Percentiles rank a stretch among this genome's conserved stretches.
These are phyloP conservation scores for Trametes cubensis DNA, from an alignment of 768 basidiomycete species.

Conservation along the genomic window DNA sequence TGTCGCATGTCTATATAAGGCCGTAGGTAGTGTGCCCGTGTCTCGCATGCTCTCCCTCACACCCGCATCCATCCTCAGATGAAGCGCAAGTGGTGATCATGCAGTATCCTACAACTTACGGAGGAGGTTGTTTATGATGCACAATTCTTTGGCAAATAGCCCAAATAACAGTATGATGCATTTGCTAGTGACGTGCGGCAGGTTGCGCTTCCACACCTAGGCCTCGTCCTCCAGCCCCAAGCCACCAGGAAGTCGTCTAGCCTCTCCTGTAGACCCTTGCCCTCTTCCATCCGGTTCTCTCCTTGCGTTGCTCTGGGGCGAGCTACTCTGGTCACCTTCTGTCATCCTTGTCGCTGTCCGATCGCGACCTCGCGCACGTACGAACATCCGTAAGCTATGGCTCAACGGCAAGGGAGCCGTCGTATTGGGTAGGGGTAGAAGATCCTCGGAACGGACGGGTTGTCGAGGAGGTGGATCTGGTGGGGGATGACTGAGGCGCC, in stretches of 20 bases:
- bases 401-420: slow-evolving; percentile 52
- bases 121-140: too few relatives aligned
- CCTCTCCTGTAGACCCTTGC: slow-evolving; percentile 41
- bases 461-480: slow-evolving; percentile 35
- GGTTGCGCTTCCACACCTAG: slow-evolving; percentile 2
- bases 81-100: slow-evolving; percentile 55
- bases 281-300: slow-evolving; percentile 24
- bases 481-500: slow-evolving; percentile 59
- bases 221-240: slow-evolving; percentile 28
- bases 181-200: neutral
- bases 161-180: neutral
- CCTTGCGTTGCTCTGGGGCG: neutral
- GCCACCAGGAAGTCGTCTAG: slow-evolving; percentile 36
- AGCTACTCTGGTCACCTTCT: slow-evolving; percentile 28
- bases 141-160: too few relatives aligned
- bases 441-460: slow-evolving; percentile 7
- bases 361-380: slow-evolving; percentile 49
- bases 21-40: slow-evolving; percentile 55
- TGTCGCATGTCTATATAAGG: slow-evolving; percentile 75
- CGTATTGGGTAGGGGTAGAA: slow-evolving; percentile 32
- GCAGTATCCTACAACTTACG: too few relatives aligned
- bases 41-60: slow-evolving; percentile 1
- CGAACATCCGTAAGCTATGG: slow-evolving; percentile 48
- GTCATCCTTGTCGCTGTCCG: slow-evolving; percentile 26
- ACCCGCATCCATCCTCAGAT: slow-evolving; percentile 41